Evolutionary conservation across 768 basidiomycete species (phyloP).

Genomic region (Mycena floridula): DNA sequence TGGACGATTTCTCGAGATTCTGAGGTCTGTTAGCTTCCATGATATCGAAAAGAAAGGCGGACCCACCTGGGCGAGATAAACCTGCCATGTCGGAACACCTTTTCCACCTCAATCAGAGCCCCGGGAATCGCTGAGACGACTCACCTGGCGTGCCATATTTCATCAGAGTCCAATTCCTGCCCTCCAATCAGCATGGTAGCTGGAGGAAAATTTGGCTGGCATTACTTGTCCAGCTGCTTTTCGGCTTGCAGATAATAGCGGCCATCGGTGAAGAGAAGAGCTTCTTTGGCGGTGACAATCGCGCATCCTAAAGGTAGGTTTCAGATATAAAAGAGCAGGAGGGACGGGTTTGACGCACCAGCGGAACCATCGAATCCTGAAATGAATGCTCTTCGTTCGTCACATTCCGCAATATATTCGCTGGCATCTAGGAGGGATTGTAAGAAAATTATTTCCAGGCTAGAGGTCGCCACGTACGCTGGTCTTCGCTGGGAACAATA

Average conservation of each 20-base stretch:
- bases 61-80: slow-evolving; percentile 69
- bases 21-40: slow-evolving; percentile 3
- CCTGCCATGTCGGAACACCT: slow-evolving; percentile 91
- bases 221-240: slow-evolving; percentile 80
- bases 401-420: slow-evolving; percentile 83
- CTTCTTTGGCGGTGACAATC: slow-evolving; percentile 62
- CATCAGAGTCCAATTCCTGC: slow-evolving; percentile 89
- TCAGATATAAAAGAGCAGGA: neutral
- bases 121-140: slow-evolving; percentile 8
- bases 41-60: neutral
- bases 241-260: slow-evolving; percentile 92
- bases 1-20: slow-evolving; percentile 46
- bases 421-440: slow-evolving; percentile 58
- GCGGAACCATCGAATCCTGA: slow-evolving; percentile 95
- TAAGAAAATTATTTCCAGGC: slow-evolving; percentile 1
- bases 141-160: slow-evolving; percentile 81
- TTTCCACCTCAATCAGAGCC: slow-evolving; percentile 6
- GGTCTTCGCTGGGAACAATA: slow-evolving; percentile 89
- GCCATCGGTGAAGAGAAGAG: slow-evolving; percentile 91
- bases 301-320: slow-evolving; percentile 53
- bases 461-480: slow-evolving; percentile 50
- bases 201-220: slow-evolving; percentile 11
- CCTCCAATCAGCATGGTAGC: slow-evolving; percentile 1
- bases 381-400: slow-evolving; percentile 81
- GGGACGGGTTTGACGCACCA: slow-evolving; percentile 37